Base-by-base conservation (phyloP, 176 grass and related monocot genomes). In the Rhynchospora tenuis region DNA sequence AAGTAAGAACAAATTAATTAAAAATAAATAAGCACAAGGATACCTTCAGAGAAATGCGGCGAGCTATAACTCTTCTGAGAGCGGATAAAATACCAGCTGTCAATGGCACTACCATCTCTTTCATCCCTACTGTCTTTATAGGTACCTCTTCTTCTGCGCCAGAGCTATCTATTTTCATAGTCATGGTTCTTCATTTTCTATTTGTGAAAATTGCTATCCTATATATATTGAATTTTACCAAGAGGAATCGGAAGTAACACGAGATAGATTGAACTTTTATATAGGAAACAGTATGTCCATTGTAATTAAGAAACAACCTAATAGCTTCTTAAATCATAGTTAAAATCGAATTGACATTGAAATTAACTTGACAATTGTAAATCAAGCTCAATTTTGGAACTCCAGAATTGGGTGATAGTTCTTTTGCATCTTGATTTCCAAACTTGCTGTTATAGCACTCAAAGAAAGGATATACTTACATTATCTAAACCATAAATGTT, bases 41-140 rank as follows among this genome's bases (percentile, higher is more conserved):
- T 91, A 99, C 96, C 93, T 93, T 99, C 14, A 95, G 93, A 83
- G 96, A 99, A 56, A 99, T 84, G 65, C 96, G 93, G 9, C 96
- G 92, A 87, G 93, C 92, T 76, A 95, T 93, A 47, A 99, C 93
- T 86, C 96, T 93, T 79, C 93, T 95, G 27, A 99, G 88, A 86
- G 96, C 91, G 59, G 93, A 95, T 83, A 99, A 91, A 83, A 95
- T 93, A 14, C 96, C 96, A 90, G 96, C 93, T 47, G 86, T 90
- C 78, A 95, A 84, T 60, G 93, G 93, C 55, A 93, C 83, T 27
- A 86, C 84, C 91, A 95, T 92, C 88, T 95, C 91, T 88, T 93
- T 99, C 86, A 90, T 86, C 73, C 89, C 93, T 28, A 90, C 82
- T 54, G 57, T 15, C 86, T 86, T 89, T 89, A 80, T 59, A 6